Evolutionary conservation across 768 basidiomycete genomes (phyloP).

Genomic region (Naganishia randhawae): DNA sequence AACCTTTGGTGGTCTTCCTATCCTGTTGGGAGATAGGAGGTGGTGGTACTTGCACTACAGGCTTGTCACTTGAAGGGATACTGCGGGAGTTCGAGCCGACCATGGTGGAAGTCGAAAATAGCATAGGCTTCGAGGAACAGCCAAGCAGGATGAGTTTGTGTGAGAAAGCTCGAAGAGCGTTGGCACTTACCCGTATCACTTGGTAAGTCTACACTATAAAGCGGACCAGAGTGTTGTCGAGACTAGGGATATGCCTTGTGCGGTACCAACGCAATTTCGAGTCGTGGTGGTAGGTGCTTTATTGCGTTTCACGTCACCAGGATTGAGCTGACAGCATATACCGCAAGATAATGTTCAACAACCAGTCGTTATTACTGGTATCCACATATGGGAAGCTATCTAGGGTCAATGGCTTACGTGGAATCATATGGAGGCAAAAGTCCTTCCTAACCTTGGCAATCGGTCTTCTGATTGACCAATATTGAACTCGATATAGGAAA

Average conservation of each 20-base stretch:
- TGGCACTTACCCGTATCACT: neutral
- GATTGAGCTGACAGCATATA: neutral
- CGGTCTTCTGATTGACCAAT: neutral
- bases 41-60: neutral
- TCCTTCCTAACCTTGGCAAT: neutral
- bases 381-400: no score
- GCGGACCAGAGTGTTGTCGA: no score
- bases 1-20: neutral
- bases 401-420: neutral
- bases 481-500: neutral
- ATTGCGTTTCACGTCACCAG: neutral
- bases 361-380: neutral
- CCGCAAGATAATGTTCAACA: neutral
- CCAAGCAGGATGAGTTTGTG: no score
- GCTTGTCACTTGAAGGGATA: neutral
- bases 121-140: neutral
- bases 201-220: neutral
- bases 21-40: neutral
- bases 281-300: neutral
- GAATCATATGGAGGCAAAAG: neutral
- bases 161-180: no score
- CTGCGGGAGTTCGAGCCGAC: neutral
- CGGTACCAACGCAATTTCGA: neutral
- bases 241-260: neutral
- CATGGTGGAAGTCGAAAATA: neutral